Base-by-base conservation (phyloP, 2,329 filamentous ascomycete species). In the Cryphonectria naterciae region DNA sequence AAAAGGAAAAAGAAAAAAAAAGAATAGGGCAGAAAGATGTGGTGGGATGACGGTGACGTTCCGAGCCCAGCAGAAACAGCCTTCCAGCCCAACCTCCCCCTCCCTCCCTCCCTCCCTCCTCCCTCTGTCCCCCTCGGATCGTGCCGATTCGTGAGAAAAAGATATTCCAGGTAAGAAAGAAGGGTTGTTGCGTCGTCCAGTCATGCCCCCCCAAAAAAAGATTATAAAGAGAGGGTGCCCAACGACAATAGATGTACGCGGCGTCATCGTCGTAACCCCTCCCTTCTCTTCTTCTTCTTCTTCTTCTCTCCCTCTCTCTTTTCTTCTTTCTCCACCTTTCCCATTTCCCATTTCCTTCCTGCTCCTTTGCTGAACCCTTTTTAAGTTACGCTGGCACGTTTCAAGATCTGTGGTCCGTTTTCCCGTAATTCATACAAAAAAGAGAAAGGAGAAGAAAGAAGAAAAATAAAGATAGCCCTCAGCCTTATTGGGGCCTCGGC, bases 21-120 rank as follows among this genome's bases (percentile, higher is more conserved):
- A 11, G 22, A 6, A n/a, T 10, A 49, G 5, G 19, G 19, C 17
- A 49, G n/a, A 49, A 39, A 39, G 32, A 15, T 39, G 17, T 39
- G 35, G 46, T 49, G 46, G 46, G 58, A 61, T 61, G 58, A 61
- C 35, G 54, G 13, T 58, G 54, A 58, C 54, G 54, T 35, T 56
- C 54, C 54, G 25, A 56, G 54, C 54, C 54, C 54, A 32, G 54
- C 54, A 58, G 54, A 58, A 32, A 58, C 54, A 58, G 54, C 54
- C 54, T 32, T 58, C 54, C 28, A 58, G 54, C 54, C 52, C 52
- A 56, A 32, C 54, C 25, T 32, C 54, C 54, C 54, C 25, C 46
- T 49, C 46, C 46, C 22, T 49, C 46, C 46, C 7, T n/a, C 46
- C 43, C 43, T 46, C 43, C 43, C 19, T 19, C 43, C 17, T n/a